phyloP scores from a whole-genome alignment of 139 green algal genomes.

The Coccomyxa sp. region DNA sequence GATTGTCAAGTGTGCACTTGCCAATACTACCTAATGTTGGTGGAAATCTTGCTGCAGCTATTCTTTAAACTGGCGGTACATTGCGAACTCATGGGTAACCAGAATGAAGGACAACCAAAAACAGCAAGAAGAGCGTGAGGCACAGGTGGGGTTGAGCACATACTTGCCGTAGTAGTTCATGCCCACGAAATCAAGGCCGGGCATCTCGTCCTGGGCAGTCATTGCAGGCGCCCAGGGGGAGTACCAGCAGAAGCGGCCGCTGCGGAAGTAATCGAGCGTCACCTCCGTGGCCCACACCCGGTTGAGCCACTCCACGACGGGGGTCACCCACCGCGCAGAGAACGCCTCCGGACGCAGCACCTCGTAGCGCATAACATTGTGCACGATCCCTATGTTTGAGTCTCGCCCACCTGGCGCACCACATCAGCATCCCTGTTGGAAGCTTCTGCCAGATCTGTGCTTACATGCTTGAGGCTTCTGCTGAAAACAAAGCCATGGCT shows the following conservation, averaged over 20 bases:
- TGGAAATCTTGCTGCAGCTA: too few relatives aligned
- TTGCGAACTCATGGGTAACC: too few relatives aligned
- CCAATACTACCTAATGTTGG: too few relatives aligned
- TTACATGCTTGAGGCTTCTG: too few relatives aligned
- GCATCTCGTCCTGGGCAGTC: slow-evolving; percentile 10
- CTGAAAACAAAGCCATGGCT: too few relatives aligned
- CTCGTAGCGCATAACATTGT: slow-evolving; percentile 56
- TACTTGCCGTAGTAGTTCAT: slow-evolving; percentile 56
- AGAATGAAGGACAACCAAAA: too few relatives aligned
- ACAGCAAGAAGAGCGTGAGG: too few relatives aligned
- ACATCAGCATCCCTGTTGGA: background rate
- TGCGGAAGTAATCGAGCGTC: slow-evolving; percentile 43
- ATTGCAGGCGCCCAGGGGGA: slow-evolving; percentile 5
- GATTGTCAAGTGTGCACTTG: too few relatives aligned
- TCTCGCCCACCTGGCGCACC: slow-evolving; percentile 24
- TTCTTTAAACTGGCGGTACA: too few relatives aligned
- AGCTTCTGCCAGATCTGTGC: background rate
- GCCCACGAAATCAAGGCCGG: slow-evolving; percentile 45
- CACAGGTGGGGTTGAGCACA: too few relatives aligned
- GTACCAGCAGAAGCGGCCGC: slow-evolving; percentile 37
- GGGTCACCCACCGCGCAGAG: slow-evolving; percentile 23
- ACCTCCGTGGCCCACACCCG: slow-evolving; percentile 45
- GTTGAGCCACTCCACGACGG: slow-evolving; percentile 23
- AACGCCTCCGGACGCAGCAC: slow-evolving; percentile 18
- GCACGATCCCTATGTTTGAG: slow-evolving; percentile 43